Percentiles rank a stretch among this genome's conserved stretches.
These are phyloP conservation scores for Hyaloscypha bicolor DNA, from an alignment of 495 filamentous ascomycete genomes.

Conservation along the genomic window DNA sequence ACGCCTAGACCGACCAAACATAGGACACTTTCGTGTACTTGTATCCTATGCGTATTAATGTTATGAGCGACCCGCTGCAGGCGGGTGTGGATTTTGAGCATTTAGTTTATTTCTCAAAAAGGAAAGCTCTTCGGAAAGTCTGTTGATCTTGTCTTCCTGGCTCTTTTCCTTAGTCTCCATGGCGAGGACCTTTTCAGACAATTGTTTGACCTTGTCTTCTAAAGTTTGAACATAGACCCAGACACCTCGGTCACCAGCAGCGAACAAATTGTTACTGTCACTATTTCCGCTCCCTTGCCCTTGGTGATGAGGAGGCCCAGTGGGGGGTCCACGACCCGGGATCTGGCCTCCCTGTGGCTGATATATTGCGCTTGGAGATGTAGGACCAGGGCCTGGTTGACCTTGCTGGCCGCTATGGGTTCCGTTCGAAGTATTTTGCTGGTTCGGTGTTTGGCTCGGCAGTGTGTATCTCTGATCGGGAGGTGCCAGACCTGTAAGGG, in stretches of 20 bases:
- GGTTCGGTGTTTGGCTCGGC: slow-evolving; percentile 39
- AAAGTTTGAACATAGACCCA: slow-evolving; percentile 54
- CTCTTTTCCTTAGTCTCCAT: slow-evolving; percentile 45
- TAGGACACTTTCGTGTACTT: slow-evolving; percentile 30
- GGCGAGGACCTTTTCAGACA: slow-evolving; percentile 37
- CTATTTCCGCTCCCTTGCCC: slow-evolving; percentile 37
- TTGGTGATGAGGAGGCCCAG: slow-evolving; percentile 30
- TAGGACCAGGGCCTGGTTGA: slow-evolving; percentile 27
- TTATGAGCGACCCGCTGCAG: slow-evolving; percentile 26
- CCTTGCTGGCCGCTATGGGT: slow-evolving; percentile 23
- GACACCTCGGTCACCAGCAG: slow-evolving; percentile 43
- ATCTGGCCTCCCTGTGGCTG: slow-evolving; percentile 21
- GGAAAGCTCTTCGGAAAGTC: slow-evolving; percentile 41
- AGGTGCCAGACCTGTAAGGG: slow-evolving; percentile 47
- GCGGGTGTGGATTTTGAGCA: slow-evolving; percentile 16
- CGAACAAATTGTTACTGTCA: slow-evolving; percentile 46
- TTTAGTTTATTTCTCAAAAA: slow-evolving; percentile 37
- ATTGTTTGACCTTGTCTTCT: slow-evolving; percentile 47
- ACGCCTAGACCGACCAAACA: slow-evolving; percentile 18
- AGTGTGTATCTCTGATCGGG: slow-evolving; percentile 50
- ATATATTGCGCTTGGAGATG: slow-evolving; percentile 25
- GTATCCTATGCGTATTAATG: slow-evolving; percentile 25
- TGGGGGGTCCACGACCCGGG: slow-evolving; percentile 17
- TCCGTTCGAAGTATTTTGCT: slow-evolving; percentile 24
- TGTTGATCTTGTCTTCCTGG: slow-evolving; percentile 42